Evolutionary conservation across 108 stramenopile species (phyloP).

Genomic region (Mayamaea pseudoterrestris): DNA sequence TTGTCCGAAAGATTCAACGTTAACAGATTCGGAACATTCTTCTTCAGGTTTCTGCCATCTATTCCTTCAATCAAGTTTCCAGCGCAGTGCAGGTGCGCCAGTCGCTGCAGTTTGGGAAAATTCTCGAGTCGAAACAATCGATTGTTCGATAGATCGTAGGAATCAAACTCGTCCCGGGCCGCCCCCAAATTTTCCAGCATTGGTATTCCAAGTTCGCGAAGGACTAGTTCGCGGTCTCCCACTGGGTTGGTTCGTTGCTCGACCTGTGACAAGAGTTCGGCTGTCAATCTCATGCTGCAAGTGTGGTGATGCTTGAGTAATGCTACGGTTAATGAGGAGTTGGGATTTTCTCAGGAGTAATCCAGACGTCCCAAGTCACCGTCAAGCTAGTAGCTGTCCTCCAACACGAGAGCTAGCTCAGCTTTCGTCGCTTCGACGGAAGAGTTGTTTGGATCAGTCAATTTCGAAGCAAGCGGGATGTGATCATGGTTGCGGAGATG

Average conservation of each 20-base stretch:
- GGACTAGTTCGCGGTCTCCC: conserved; percentile 69
- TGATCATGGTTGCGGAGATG: too few relatives aligned
- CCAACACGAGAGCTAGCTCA: too few relatives aligned
- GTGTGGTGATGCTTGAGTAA: too few relatives aligned
- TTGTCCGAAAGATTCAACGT: conserved; percentile 49
- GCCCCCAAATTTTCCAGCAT: conserved; percentile 68
- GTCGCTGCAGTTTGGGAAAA: conserved; percentile 47
- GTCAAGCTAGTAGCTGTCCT: too few relatives aligned
- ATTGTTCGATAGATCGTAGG: conserved; percentile 75
- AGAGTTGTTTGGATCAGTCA: too few relatives aligned
- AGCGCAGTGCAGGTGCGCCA: conserved; percentile 34
- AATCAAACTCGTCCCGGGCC: conserved; percentile 62
- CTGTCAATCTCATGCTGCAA: conserved; percentile 84
- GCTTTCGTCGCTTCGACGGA: too few relatives aligned
- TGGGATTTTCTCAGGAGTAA: too few relatives aligned
- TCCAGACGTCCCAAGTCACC: too few relatives aligned
- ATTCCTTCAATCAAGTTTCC: conserved; percentile 53
- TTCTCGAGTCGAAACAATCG: conserved; percentile 55
- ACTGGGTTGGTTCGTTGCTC: conserved; percentile 77
- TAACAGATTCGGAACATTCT: conserved; percentile 37
- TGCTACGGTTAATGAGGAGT: too few relatives aligned
- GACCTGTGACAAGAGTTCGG: conserved; percentile 54
- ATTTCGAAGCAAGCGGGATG: too few relatives aligned
- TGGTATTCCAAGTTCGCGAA: conserved; percentile 68
- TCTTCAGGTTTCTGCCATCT: conserved; percentile 33